Percentiles rank a stretch among this genome's conserved stretches.
Conservation (phyloP, 2,329 filamentous ascomycete genomes). For the Talaromyces sp. region DNA sequence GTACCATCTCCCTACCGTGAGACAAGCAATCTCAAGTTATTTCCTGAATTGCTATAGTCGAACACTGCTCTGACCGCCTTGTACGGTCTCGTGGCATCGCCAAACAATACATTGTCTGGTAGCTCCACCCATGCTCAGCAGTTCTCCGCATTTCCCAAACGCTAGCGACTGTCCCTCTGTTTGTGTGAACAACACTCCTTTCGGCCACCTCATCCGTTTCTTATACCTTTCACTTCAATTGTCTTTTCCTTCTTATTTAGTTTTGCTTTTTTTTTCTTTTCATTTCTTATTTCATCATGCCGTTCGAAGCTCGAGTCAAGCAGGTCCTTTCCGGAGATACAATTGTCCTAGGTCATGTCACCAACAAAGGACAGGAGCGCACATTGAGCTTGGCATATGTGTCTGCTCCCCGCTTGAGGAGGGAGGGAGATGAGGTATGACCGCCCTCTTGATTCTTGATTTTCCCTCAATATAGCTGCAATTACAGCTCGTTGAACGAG, state of each 20-base stretch:
- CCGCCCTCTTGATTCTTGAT: neutral
- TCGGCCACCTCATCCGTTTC: neutral
- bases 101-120: neutral
- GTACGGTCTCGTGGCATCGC: neutral
- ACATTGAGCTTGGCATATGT: conserved; percentile 89
- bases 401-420: conserved; percentile 76
- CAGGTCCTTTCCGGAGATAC: conserved; percentile 92
- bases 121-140: neutral
- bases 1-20: neutral
- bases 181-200: neutral
- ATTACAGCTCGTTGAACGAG: neutral
- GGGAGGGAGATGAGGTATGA: conserved; percentile 78
- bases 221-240: neutral
- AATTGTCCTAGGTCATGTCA: conserved; percentile 73
- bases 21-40: too few relatives aligned
- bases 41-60: too few relatives aligned
- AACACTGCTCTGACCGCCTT: neutral
- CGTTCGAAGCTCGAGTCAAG: conserved; percentile 71
- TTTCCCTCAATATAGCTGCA: neutral
- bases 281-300: conserved; percentile 26
- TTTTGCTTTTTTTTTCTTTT: conserved; percentile 1
- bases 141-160: conserved; percentile 9
- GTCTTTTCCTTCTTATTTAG: neutral
- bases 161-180: conserved; percentile 2
- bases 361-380: conserved; percentile 77